Conservation (phyloP, 2,329 filamentous ascomycete species). For the Aureobasidium sp. region DNA sequence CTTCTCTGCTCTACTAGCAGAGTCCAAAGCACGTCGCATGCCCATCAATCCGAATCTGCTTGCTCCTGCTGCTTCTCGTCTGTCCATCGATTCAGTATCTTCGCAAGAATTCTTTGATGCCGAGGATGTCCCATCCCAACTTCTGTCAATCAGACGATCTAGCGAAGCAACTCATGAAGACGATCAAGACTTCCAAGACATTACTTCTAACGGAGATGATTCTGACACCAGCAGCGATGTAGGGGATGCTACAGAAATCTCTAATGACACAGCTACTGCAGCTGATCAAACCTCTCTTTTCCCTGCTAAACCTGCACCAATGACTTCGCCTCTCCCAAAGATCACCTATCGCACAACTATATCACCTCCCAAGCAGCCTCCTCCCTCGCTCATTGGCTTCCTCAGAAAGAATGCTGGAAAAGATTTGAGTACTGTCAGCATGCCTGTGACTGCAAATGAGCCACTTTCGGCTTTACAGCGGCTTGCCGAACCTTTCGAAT, state of each 20-base stretch:
- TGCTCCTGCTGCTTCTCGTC: slow-evolving; percentile 40
- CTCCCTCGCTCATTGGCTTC: slow-evolving; percentile 88
- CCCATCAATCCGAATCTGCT: slow-evolving; percentile 23
- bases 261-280: slow-evolving; percentile 22
- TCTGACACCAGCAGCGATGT: slow-evolving; percentile 58
- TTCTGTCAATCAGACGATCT: slow-evolving; percentile 67
- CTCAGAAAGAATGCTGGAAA: slow-evolving; percentile 97
- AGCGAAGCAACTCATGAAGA: slow-evolving; percentile 59
- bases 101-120: slow-evolving; percentile 95
- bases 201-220: slow-evolving; percentile 43
- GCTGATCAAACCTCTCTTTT: slow-evolving; percentile 45
- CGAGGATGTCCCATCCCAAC: slow-evolving; percentile 58
- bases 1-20: slow-evolving; percentile 68
- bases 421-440: slow-evolving; percentile 90
- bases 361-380: slow-evolving; percentile 64
- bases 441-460: slow-evolving; percentile 96
- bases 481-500: slow-evolving; percentile 84
- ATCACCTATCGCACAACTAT: slow-evolving; percentile 65
- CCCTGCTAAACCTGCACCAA: slow-evolving; percentile 65
- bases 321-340: slow-evolving; percentile 64
- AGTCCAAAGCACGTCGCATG: slow-evolving; percentile 70
- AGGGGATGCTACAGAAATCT: slow-evolving; percentile 34
- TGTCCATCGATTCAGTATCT: slow-evolving; percentile 75
- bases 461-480: slow-evolving; percentile 83
- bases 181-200: slow-evolving; percentile 35